Conservation (phyloP, 179 eudicot genomes). For the Corrigiola litoralis region DNA sequence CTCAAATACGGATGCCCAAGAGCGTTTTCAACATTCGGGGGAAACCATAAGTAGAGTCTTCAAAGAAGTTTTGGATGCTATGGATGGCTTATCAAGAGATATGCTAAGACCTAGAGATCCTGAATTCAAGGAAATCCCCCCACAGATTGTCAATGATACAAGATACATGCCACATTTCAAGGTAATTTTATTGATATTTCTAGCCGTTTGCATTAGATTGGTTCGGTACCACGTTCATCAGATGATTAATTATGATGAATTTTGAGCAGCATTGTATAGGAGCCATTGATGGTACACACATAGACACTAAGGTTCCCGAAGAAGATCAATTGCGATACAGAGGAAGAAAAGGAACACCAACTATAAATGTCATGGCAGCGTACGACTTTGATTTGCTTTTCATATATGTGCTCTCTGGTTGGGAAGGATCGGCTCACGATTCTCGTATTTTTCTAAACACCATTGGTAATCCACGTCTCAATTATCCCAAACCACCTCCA, state of each 20-base stretch:
- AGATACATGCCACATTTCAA: conserved; percentile 16
- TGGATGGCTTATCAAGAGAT: neutral
- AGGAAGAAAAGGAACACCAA: conserved; percentile 12
- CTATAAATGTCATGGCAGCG: neutral
- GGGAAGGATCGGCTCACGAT: conserved; percentile 24
- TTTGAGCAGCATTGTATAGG: conserved; percentile 7
- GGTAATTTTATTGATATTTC: neutral
- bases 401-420: conserved; percentile 15
- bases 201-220: neutral
- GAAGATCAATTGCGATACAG: conserved; percentile 12
- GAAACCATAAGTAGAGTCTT: conserved; percentile 7
- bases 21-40: conserved; percentile 7
- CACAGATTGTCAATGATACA: neutral
- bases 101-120: conserved; percentile 7
- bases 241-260: neutral
- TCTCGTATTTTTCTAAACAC: neutral
- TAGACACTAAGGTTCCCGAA: neutral
- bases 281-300: conserved; percentile 16
- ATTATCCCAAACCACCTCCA: conserved; percentile 6
- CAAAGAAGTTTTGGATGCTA: conserved; percentile 10
- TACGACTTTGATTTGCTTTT: conserved; percentile 21
- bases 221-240: neutral
- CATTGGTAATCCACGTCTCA: neutral
- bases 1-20: neutral
- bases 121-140: neutral